Evolutionary conservation across 2,329 filamentous ascomycete species (phyloP), one percentile per base, ranked within the genome.

Genomic region (Zarea fungicola): DNA sequence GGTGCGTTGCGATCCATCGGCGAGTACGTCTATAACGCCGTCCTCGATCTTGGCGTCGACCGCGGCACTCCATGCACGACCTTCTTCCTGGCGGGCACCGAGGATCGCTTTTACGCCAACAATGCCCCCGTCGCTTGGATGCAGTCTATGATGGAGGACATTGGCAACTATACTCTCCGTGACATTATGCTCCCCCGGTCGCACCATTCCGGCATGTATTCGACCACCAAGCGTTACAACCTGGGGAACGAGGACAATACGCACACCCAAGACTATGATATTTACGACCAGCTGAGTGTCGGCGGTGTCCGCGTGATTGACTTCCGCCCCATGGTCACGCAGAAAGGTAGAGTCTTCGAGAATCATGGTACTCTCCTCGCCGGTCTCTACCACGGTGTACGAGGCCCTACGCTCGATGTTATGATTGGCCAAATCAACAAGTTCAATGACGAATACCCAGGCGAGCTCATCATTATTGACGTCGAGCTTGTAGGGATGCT

Each of bases 401-500:
- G 56, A 5, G 62, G 62, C 7, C 56, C 58, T 19, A 39, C n/a
- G 4, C 36, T 65, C 31, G 26, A 55, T 10, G 56, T 58, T n/a
- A 62, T 67, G 55, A 52, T 64, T 11, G 40, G 54, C 5, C 49
- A 53, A 3, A 52, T 65, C 49, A 65, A 65, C 50, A 23, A 50
- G 4, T 67, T 65, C 53, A 62, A 60, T 40, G 25, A 49, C 0
- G 34, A 58, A 6, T 39, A 56, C 19, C 63, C 64, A 3, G 64
- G 65, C 10, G 65, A 67, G 52, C 55, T 67, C 39, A 56, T 63
- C 56, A 65, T 67, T 48, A 56, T 57, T 48, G 64, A 67, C 42
- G 49, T 67, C 11, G 54, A 63, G 29, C 36, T 51, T 25, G 8
- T 7, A 3, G 53, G 57, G 2, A 37, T 41, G 42, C 40, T 18